Base-by-base conservation (phyloP, 2,329 filamentous ascomycete species). In the Aspergillus fijiensis region DNA sequence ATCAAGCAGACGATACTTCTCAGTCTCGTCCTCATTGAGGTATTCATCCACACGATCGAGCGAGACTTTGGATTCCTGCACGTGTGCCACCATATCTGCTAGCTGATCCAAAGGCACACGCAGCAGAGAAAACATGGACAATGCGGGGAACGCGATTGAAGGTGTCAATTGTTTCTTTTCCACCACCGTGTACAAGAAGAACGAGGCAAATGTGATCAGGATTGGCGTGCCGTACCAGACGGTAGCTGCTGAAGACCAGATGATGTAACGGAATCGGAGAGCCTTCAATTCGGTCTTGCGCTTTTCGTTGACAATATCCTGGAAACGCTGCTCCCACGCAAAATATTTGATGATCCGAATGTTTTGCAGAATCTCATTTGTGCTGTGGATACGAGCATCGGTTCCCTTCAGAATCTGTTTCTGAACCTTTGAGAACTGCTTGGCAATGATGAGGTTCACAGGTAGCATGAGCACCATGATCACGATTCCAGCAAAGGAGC, bases 321-420 rank as follows among this genome's bases (percentile, higher is more conserved):
- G 86, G 73, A 97, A 99, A 2, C 94, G 89, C 68, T 92, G 87
- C 75, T 99, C 95, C 95, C 95, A 99, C 0, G 95, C 94, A 74
- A 99, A 99, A 76, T 95, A 99, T 74, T 99, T 99, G 85, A 99
- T 98, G 74, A 99, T 97, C 55, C 95, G 88, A 66, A 99, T 98
- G 70, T 98, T 99, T 72, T 96, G 93, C 29, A 99, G 81, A 7
- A 98, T 90, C 76, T 99, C 95, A 74, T 99, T 99, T 5, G 95
- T 99, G 4, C 92, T 89, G 72, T 97, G 91, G 64, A 99, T 98
- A 56, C 95, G 88, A 71, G 95, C 95, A 77, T 99, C 95, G 3
- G 95, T 99, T 21, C 92, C 92, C 55, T 90, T 86, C 79, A 98
- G 87, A 70, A 99, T 98, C 66, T 87, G 86, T 79, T 96, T 96